Conservation (phyloP, 1,284 basidiomycete genomes). For the Boletellus dicymbophilus region DNA sequence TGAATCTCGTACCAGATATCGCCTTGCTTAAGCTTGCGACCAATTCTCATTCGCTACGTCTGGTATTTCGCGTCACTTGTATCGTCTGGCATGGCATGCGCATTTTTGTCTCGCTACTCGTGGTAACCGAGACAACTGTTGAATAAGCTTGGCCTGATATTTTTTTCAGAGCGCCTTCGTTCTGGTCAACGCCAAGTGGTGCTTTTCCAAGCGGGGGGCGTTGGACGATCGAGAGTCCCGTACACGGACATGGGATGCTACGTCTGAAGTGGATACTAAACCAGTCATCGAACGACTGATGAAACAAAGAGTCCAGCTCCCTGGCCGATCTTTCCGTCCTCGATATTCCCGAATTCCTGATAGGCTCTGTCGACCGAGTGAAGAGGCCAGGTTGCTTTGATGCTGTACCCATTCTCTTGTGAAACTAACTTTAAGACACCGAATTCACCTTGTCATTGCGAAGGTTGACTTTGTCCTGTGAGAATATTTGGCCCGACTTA, state of each 20-base stretch:
- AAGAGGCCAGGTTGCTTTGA: slow-evolving; percentile 21
- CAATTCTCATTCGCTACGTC: slow-evolving; percentile 14
- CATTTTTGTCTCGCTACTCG: slow-evolving; percentile 22
- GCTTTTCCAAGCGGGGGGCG: slow-evolving; percentile 5
- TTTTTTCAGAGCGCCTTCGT: slow-evolving; percentile 24
- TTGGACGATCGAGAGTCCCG: slow-evolving; percentile 1
- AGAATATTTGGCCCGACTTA: background rate
- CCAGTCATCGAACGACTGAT: slow-evolving; percentile 2
- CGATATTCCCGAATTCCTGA: slow-evolving; percentile 30
- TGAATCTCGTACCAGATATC: slow-evolving; percentile 15
- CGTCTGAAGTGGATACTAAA: slow-evolving; percentile 7
- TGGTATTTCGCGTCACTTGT: slow-evolving; percentile 13
- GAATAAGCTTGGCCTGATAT: slow-evolving; percentile 14
- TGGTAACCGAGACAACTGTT: slow-evolving; percentile 22
- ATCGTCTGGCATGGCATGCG: slow-evolving; percentile 24
- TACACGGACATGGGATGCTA: background rate
- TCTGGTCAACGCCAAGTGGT: slow-evolving; percentile 18
- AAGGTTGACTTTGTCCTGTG: background rate
- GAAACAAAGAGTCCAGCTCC: background rate
- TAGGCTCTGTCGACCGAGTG: slow-evolving; percentile 23
- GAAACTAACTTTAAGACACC: too few species aligned
- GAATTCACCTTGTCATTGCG: too few species aligned
- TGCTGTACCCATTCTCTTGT: background rate
- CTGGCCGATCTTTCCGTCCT: slow-evolving; percentile 12
- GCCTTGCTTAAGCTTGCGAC: slow-evolving; percentile 3